Evolutionary conservation across 2,329 filamentous ascomycete genomes (phyloP), one percentile per base, ranked within the genome.

Genomic region (Orbilia quercus): DNA sequence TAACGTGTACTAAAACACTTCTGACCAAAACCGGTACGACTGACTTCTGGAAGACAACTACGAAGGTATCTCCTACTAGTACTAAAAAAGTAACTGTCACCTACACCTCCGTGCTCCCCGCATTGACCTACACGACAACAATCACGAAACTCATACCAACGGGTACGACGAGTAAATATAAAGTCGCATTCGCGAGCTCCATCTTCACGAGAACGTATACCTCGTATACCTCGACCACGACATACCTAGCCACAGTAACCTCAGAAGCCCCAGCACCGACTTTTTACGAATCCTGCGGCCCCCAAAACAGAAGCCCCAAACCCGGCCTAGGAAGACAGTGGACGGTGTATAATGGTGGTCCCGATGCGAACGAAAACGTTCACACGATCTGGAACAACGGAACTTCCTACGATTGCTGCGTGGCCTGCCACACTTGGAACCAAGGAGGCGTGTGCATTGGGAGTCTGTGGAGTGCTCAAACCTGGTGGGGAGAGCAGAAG

Each of bases 21-120:
- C 2, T 66, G 7, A 66, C 62, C 22, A 66, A 66, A 44, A 66
- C 62, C 44, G 62, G 62, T n/a, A 66, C 62, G 11, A 66, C 42
- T 18, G 62, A 66, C 48, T 42, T 66, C 4, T 66, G 62, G 51
- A 66, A 51, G 51, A 58, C 62, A 7, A 66, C 62, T 2, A 66
- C 44, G 22, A 66, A 58, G 16, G 20, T 51, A 12, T 23, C 38
- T 1, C 6, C 42, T n/a, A 66, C 62, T 16, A 51, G 16, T 14
- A 58, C 51, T 1, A 58, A 58, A 36, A 66, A 34, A 3, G 3
- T 66, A 9, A 22, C 25, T 4, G 7, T 34, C 0, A 31, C 40
- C 25, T 0, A 0, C 20, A n/a, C n/a, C n/a, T n/a, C n/a, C n/a
- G n/a, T n/a, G n/a, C n/a, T n/a, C n/a, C n/a, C n/a, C n/a, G n/a